Percentiles rank a stretch among this genome's conserved stretches.
Conservation (phyloP, 1,284 basidiomycete species). For the Rhodotorula sp. region DNA sequence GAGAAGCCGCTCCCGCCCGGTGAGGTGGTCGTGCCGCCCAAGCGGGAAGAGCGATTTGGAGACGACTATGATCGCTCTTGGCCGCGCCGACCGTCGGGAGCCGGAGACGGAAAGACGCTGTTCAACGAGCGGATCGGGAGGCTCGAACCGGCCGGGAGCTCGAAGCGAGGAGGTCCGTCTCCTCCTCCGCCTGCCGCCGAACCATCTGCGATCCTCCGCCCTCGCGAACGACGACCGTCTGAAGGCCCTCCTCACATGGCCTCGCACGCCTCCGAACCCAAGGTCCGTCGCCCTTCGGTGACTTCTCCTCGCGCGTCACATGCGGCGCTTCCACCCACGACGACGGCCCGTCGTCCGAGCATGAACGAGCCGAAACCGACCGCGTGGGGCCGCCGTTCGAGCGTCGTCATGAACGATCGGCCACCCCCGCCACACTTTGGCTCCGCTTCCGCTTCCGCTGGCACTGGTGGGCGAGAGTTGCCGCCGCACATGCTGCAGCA, state of each 20-base stretch:
- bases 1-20: conserved; percentile 36
- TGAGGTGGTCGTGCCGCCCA: conserved; percentile 39
- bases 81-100: conserved; percentile 15
- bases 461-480: not conserved
- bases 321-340: conserved; percentile 1
- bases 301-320: conserved; percentile 10
- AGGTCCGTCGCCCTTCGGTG: not conserved
- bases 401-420: conserved; percentile 24
- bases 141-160: conserved; percentile 31
- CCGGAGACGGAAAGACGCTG: conserved; percentile 51
- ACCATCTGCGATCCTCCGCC: conserved; percentile 5
- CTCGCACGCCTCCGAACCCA: not conserved
- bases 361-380: conserved; percentile 35
- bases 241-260: conserved; percentile 22
- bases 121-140: conserved; percentile 48
- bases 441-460: not conserved
- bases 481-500: conserved; percentile 11
- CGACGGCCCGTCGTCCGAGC: conserved; percentile 16
- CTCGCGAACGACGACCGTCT: conserved; percentile 3
- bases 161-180: not conserved
- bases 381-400: not conserved
- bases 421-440: conserved; percentile 47
- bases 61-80: conserved; percentile 92
- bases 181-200: conserved; percentile 7
- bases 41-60: conserved; percentile 68